Evolutionary conservation across 2,329 filamentous ascomycete species (phyloP), one percentile per base, ranked within the genome.

Genomic region (Cercospora beticola): DNA sequence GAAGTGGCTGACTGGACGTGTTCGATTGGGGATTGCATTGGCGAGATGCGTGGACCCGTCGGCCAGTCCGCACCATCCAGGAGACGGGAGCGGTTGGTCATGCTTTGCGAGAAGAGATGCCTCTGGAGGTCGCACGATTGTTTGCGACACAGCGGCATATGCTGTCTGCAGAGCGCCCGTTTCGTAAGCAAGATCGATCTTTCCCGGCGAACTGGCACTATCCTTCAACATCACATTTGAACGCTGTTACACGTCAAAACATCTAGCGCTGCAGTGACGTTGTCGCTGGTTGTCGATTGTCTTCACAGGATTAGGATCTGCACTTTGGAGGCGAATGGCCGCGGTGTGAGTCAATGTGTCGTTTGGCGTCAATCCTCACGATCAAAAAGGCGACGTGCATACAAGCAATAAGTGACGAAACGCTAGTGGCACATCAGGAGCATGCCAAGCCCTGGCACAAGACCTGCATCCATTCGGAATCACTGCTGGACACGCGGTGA

Each of bases 371-470:
- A 12, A 21, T 23, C 26, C 26, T 12, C 56, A 18, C 18, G 28
- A 59, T 33, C 56, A 59, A 59, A 59, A 33, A 23, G 56, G 56
- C 56, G 56, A 36, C 56, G 56, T 36, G 56, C 56, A 59, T 59
- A 59, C 56, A 59, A 59, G 56, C 56, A 59, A 36, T 36, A 59
- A 21, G n/a, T 59, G 18, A 21, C 28, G 56, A 59, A 59, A 31
- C 56, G 30, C 56, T 36, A 59, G 56, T 28, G 56, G 28, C 56
- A 21, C 16, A 33, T 59, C 12, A 5, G 30, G 56, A 59, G 28
- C 31, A 5, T 59, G 56, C 56, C 56, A 59, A 59, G 56, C 26
- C 56, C 56, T 18, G 26, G 56, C 30, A 58, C 23, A 58, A 18
- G 16, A 31, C 16, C 26, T 33, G 56, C 56, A 21, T 21, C 56